phyloP scores from a whole-genome alignment of 257 asterid genomes.

The Lantana camara region DNA sequence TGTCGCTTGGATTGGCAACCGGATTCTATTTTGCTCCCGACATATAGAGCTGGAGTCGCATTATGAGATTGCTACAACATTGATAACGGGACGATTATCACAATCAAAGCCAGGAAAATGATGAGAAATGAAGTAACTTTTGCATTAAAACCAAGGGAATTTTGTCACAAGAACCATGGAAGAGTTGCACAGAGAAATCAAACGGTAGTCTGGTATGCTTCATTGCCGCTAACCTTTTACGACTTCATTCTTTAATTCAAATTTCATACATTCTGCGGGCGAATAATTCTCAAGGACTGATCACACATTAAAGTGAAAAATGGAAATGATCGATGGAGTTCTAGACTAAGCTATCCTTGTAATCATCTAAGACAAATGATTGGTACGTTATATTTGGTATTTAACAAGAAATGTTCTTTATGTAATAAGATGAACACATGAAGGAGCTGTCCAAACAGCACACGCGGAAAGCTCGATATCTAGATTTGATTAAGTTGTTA shows the following conservation, averaged over 20 bases:
- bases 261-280: too few relatives aligned
- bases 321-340: too few relatives aligned
- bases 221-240: not conserved
- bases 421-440: too few relatives aligned
- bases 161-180: not conserved
- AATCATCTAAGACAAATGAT: too few relatives aligned
- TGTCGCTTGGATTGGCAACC: slow-evolving; percentile 34
- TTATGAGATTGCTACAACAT: not conserved
- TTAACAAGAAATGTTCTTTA: too few relatives aligned
- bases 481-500: too few relatives aligned
- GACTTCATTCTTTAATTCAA: not conserved
- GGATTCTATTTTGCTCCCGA: slow-evolving; percentile 25
- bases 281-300: too few relatives aligned
- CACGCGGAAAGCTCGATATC: too few relatives aligned
- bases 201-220: slow-evolving; percentile 7
- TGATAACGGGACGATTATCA: not conserved
- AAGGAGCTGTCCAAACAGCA: too few relatives aligned
- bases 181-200: not conserved
- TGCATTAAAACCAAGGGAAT: not conserved
- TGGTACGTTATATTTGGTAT: too few relatives aligned
- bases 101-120: slow-evolving; percentile 11
- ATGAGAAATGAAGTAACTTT: slow-evolving; percentile 2
- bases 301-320: too few relatives aligned
- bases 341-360: too few relatives aligned
- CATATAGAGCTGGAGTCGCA: slow-evolving; percentile 7